Conservation (phyloP, 768 basidiomycete species). For the Lentinus brumalis region DNA sequence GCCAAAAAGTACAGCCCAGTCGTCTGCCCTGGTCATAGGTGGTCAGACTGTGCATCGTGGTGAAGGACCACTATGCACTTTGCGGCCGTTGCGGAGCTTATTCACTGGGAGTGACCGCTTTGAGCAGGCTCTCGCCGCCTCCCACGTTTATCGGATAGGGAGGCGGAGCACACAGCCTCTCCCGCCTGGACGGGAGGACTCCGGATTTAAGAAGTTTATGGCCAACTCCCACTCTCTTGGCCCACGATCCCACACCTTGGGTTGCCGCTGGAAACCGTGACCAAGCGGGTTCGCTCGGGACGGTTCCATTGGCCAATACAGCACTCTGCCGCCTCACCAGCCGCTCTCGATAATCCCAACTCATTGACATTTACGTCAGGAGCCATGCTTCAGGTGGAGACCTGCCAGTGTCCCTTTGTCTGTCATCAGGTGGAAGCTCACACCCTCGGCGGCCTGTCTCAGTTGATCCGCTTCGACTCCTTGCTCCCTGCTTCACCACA, state of each 20-base stretch:
- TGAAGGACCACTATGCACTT: too few relatives aligned
- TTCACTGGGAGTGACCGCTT: neutral
- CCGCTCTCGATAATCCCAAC: neutral
- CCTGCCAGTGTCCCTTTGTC: neutral
- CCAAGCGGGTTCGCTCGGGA: neutral
- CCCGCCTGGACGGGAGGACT: neutral
- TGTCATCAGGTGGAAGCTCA: neutral
- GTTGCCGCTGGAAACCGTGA: neutral
- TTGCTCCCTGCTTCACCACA: neutral
- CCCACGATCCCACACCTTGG: constrained; percentile 3
- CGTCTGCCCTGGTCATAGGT: too few relatives aligned
- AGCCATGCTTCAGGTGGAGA: neutral
- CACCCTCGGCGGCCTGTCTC: neutral
- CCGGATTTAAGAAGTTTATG: neutral
- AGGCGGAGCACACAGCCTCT: neutral
- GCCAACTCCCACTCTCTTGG: constrained; percentile 4
- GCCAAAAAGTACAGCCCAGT: neutral
- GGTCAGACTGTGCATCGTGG: too few relatives aligned
- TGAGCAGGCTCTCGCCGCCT: neutral
- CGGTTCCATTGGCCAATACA: neutral
- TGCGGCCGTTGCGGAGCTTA: neutral
- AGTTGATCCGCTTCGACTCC: neutral
- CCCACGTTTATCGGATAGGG: constrained; percentile 5
- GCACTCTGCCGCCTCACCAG: neutral
- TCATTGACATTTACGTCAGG: neutral